Evolutionary conservation across 345 rosid species (phyloP), one percentile per base, ranked within the genome.

Genomic region (Eucalyptus tenuipes): DNA sequence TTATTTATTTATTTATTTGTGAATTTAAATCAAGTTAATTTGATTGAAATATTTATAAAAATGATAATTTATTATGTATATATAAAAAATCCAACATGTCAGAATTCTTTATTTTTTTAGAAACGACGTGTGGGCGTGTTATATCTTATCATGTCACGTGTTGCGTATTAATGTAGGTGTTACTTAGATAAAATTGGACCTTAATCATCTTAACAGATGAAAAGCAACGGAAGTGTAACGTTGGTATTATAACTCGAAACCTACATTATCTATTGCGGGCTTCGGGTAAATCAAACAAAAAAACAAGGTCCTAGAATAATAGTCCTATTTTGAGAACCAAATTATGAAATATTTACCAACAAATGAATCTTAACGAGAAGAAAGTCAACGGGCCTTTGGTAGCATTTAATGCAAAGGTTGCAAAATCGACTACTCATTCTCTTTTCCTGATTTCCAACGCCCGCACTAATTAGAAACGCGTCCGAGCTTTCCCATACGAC

Each of bases 101-200:
- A 4, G 2, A 20, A 52, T 8, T 52, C 0, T 52, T 52, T 7
- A 52, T 18, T 52, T 52, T 52, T 52, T 52, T 0, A 52, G 5
- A 52, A 52, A 52, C 1, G 0, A 52, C 4, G 0, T 52, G 0
- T 52, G 4, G 0, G 5, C 1, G 7, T 52, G 1, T 52, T 8
- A 4, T 52, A 52, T 52, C 20, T 0, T 52, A 52, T 52, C 8
- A 1, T 52, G 0, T 20, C 0, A 10, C 25, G 2, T 52, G 10
- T 18, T 52, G 25, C 10, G 0, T 18, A 52, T 52, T 4, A 20
- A 0, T 52, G 2, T 18, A 4, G 1, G 2, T 52, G 57, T 4
- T 52, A 52, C 1, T 52, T 52, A 52, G 1, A n/a, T n/a, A n/a
- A n/a, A n/a, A n/a, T n/a, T n/a, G n/a, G n/a, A n/a, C n/a, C n/a